Conservation (phyloP, 768 basidiomycete genomes). For the Pleurotus sapidus region DNA sequence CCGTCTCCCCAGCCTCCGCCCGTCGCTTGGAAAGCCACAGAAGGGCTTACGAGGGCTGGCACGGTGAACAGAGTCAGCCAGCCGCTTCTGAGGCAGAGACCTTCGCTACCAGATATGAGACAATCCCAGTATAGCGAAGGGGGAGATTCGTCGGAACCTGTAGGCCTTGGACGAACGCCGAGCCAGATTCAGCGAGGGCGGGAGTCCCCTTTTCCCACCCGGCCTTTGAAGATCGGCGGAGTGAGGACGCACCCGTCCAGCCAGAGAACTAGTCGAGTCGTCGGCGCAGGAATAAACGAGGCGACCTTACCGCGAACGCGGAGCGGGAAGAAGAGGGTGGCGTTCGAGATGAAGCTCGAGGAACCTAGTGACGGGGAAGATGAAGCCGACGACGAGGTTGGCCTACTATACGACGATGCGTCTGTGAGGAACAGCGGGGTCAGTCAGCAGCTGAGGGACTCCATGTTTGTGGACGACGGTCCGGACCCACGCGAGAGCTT, state of each 20-base stretch:
- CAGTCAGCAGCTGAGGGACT: neutral
- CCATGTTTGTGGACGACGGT: neutral
- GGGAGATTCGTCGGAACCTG: neutral
- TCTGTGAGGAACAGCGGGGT: neutral
- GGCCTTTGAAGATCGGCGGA: slow-evolving; percentile 30
- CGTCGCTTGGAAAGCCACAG: too few species aligned
- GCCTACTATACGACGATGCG: slow-evolving; percentile 23
- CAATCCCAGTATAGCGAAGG: too few species aligned
- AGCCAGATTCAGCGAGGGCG: slow-evolving; percentile 38
- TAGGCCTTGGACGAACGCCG: slow-evolving; percentile 1
- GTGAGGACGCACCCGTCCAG: slow-evolving; percentile 8
- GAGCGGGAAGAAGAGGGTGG: too few species aligned
- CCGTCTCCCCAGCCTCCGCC: too few species aligned
- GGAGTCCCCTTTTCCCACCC: slow-evolving; percentile 48
- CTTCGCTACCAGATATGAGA: too few species aligned
- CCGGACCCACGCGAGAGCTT: neutral
- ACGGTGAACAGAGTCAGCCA: too few species aligned
- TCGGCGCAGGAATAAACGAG: too few species aligned
- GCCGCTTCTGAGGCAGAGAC: too few species aligned
- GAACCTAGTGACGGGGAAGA: slow-evolving; percentile 17
- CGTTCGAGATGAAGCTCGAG: too few species aligned
- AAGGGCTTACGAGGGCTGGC: too few species aligned
- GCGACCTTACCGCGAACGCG: neutral
- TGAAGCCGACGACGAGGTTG: slow-evolving; percentile 24
- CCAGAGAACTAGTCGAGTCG: too few species aligned